phyloP scores from a whole-genome alignment of 1,139 yeast genomes.

The Taphrina betulina region DNA sequence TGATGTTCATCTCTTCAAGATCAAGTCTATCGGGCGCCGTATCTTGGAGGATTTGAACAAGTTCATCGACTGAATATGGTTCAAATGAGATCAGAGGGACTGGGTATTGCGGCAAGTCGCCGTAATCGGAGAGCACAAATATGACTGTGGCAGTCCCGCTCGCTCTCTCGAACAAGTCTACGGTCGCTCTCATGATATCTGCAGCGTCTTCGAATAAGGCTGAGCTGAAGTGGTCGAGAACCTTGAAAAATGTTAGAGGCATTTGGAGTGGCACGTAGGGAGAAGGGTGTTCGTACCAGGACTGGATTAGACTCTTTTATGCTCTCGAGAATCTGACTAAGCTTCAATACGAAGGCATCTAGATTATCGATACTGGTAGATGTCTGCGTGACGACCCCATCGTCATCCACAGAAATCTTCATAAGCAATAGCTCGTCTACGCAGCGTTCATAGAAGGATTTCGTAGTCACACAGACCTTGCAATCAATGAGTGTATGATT shows the following conservation, averaged over 20 bases:
- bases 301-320: too few species aligned
- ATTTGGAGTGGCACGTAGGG: neutral
- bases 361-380: constrained; percentile 4
- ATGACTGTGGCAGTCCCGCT: constrained; percentile 1
- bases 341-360: neutral
- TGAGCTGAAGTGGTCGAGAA: constrained; percentile 12
- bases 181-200: neutral
- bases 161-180: neutral
- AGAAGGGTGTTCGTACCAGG: neutral
- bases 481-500: constrained; percentile 8
- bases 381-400: neutral
- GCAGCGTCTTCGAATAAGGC: constrained; percentile 6
- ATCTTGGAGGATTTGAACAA: constrained; percentile 4
- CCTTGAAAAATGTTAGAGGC: too few species aligned
- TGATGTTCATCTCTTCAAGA: neutral
- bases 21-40: neutral
- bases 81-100: constrained; percentile 9
- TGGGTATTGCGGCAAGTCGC: constrained; percentile 4
- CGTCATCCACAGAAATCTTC: neutral
- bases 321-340: too few species aligned
- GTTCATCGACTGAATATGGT: constrained; percentile 2
- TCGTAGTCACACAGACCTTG: constrained; percentile 3
- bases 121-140: constrained; percentile 6
- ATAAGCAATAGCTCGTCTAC: constrained; percentile 2
- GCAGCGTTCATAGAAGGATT: constrained; percentile 11